phyloP scores from a whole-genome alignment of 2,329 filamentous ascomycete species.

The Fusarium oligoseptatum region DNA sequence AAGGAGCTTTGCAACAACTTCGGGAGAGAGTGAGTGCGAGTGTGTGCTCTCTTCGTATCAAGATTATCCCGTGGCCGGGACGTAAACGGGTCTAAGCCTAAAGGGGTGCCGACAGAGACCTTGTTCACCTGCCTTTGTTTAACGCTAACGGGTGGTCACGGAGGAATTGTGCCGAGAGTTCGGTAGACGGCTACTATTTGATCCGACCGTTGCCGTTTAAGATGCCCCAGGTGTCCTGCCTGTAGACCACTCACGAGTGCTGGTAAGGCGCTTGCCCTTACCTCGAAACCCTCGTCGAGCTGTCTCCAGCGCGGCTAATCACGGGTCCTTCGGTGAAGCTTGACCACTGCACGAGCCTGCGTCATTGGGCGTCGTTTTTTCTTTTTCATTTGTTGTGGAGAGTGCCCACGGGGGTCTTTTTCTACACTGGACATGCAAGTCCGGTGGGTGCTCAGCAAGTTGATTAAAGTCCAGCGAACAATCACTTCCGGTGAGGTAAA shows the following conservation, averaged over 20 bases:
- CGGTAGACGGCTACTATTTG: constrained; percentile 38
- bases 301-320: constrained; percentile 42
- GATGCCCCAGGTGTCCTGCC: not conserved
- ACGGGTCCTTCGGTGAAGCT: constrained; percentile 45
- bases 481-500: constrained; percentile 12
- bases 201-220: constrained; percentile 38
- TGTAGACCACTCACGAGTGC: constrained; percentile 28
- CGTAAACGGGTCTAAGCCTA: constrained; percentile 40
- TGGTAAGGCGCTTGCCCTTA: constrained; percentile 7
- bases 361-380: constrained; percentile 35
- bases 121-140: constrained; percentile 26
- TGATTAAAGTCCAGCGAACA: constrained; percentile 1
- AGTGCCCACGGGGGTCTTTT: constrained; percentile 18
- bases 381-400: not conserved
- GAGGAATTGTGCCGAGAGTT: constrained; percentile 43
- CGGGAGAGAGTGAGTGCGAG: constrained; percentile 26
- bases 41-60: constrained; percentile 39
- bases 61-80: constrained; percentile 49
- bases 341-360: constrained; percentile 31
- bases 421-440: constrained; percentile 34
- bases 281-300: constrained; percentile 11
- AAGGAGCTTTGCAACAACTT: constrained; percentile 35
- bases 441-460: constrained; percentile 9
- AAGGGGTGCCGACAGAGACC: constrained; percentile 32
- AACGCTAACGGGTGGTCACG: constrained; percentile 48